Conservation (phyloP, 495 filamentous ascomycete genomes). For the Aspergillus baeticus region DNA sequence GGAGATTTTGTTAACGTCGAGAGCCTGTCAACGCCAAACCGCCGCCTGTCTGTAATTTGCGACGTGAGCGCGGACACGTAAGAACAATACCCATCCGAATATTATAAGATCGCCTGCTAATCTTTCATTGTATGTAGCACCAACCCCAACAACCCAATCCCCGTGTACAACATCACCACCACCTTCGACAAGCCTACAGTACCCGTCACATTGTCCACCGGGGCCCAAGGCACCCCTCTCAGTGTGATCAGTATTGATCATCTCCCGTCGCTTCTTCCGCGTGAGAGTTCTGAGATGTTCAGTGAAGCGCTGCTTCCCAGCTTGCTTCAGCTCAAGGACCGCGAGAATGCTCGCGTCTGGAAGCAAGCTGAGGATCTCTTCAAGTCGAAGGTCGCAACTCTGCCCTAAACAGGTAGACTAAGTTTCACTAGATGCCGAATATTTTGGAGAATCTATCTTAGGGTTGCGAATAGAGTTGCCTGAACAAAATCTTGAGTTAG, state of each 20-base stretch:
- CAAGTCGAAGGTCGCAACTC: constrained; percentile 74
- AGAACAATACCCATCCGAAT: constrained; percentile 9
- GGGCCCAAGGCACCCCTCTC: constrained; percentile 55
- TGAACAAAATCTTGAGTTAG: not conserved
- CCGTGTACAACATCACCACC: constrained; percentile 79
- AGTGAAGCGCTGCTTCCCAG: constrained; percentile 75
- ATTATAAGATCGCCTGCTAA: constrained; percentile 9
- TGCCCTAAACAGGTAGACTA: constrained; percentile 44
- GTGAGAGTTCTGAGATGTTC: constrained; percentile 88
- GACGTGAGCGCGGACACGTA: constrained; percentile 76
- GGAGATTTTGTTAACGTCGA: constrained; percentile 54
- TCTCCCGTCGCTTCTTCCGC: constrained; percentile 79
- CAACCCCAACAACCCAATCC: constrained; percentile 76
- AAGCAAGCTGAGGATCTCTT: constrained; percentile 79
- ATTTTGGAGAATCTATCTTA: not conserved
- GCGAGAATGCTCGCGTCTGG: constrained; percentile 75
- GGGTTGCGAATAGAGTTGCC: not conserved
- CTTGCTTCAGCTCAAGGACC: constrained; percentile 74
- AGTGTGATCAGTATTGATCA: constrained; percentile 89
- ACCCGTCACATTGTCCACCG: constrained; percentile 54
- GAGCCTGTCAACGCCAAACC: constrained; percentile 62
- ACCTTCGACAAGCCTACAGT: constrained; percentile 85
- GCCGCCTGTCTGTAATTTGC: constrained; percentile 81
- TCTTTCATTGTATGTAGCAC: constrained; percentile 35
- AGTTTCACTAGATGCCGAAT: not conserved